These are phyloP conservation scores for Suhomyces xylopsoci DNA, from an alignment of 805 yeast genomes.

Conservation along the genomic window DNA sequence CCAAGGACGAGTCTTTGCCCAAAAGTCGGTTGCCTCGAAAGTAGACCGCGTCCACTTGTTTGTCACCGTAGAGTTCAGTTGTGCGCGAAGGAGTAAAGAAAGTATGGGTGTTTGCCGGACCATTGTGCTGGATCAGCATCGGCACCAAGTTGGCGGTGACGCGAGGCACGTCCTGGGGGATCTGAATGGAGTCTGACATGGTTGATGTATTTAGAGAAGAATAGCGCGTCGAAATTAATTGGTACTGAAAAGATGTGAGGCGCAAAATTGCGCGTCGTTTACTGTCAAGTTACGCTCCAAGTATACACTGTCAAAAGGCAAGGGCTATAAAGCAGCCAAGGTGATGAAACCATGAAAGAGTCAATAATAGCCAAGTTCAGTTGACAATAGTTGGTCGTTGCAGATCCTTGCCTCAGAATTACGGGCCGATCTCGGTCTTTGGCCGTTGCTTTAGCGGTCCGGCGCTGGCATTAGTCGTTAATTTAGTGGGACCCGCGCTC, in stretches of 20 bases:
- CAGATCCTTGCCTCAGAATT: not conserved
- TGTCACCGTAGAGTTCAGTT: constrained; percentile 11
- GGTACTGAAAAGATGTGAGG: not conserved
- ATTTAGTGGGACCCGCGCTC: not conserved
- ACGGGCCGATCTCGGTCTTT: not conserved
- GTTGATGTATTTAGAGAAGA: not conserved
- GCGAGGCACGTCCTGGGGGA: constrained; percentile 5
- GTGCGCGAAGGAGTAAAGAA: constrained; percentile 31
- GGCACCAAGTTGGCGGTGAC: constrained; percentile 13
- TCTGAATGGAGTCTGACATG: constrained; percentile 7
- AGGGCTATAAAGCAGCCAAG: not conserved
- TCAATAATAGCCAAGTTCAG: no score
- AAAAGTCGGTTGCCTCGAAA: constrained; percentile 36
- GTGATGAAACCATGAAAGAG: no score
- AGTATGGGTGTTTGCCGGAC: constrained; percentile 30
- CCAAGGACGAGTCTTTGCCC: constrained; percentile 15
- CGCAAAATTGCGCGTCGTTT: not conserved
- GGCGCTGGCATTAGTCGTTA: no score
- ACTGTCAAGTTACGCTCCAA: not conserved
- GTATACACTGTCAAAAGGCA: not conserved
- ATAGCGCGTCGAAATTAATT: not conserved
- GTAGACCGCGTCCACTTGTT: constrained; percentile 19
- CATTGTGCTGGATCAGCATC: constrained; percentile 16
- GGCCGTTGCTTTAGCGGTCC: no score
- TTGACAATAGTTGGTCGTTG: no score